Percentiles rank a stretch among this genome's conserved stretches.
Evolutionary conservation across 352 stramenopile species (phyloP).

Genomic region (Globisporangium rhizosaccharum): DNA sequence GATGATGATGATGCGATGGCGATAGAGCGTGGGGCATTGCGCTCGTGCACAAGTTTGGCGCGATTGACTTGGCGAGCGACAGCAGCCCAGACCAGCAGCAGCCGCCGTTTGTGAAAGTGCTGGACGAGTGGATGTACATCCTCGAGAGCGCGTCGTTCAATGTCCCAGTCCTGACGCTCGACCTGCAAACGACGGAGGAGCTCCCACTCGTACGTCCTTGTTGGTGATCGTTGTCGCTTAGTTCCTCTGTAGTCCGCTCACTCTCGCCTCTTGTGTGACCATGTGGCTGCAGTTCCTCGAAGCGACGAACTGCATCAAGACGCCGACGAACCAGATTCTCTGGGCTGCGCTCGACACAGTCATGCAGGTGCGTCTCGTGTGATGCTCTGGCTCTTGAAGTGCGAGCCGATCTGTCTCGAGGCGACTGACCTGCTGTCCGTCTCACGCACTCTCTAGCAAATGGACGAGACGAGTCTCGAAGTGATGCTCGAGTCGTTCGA

Average conservation of each 20-base stretch:
- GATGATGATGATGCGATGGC: background rate
- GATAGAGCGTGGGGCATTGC: slow-evolving; percentile 57
- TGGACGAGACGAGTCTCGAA: slow-evolving; percentile 77
- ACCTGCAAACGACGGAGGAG: slow-evolving; percentile 66
- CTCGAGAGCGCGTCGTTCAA: slow-evolving; percentile 80
- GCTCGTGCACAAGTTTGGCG: slow-evolving; percentile 48
- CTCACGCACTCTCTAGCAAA: slow-evolving; percentile 31
- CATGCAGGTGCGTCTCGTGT: slow-evolving; percentile 60
- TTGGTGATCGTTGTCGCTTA: background rate
- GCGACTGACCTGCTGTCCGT: slow-evolving; percentile 3
- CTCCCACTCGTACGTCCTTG: slow-evolving; percentile 43
- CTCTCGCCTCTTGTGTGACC: background rate
- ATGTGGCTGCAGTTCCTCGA: slow-evolving; percentile 56
- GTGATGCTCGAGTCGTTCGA: slow-evolving; percentile 80
- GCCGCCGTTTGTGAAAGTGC: slow-evolving; percentile 46
- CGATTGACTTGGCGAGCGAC: slow-evolving; percentile 52
- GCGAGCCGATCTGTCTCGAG: background rate
- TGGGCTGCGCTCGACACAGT: slow-evolving; percentile 79
- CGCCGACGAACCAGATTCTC: slow-evolving; percentile 64
- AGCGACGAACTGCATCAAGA: slow-evolving; percentile 68
- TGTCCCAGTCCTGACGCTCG: slow-evolving; percentile 50
- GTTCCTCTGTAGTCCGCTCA: background rate
- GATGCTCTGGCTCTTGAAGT: too few species aligned
- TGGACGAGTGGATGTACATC: slow-evolving; percentile 88
- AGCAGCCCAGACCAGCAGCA: slow-evolving; percentile 35